Evolutionary conservation across 2,329 filamentous ascomycete genomes (phyloP).

Genomic region (Fulvia fulva): DNA sequence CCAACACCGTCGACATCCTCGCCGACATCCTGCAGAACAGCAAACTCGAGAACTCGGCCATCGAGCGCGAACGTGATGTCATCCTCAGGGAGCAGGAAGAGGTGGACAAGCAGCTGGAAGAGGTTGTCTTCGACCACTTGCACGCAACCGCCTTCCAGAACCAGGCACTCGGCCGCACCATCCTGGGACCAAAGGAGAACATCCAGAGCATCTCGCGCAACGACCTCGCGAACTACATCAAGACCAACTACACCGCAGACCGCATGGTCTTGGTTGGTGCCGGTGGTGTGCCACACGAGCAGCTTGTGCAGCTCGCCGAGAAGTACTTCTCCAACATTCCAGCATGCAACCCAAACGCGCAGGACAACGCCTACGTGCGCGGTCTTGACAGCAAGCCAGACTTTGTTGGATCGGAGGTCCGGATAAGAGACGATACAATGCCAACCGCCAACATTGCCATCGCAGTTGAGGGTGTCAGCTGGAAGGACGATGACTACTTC

Average conservation of each 20-base stretch:
- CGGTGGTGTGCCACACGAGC: slow-evolving; percentile 86
- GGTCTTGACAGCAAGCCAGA: slow-evolving; percentile 81
- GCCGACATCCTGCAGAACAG: slow-evolving; percentile 99
- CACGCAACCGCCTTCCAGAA: slow-evolving; percentile 97
- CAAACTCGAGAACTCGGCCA: slow-evolving; percentile 87
- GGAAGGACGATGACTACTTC: slow-evolving; percentile 99
- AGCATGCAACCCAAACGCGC: slow-evolving; percentile 67
- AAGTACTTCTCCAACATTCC: slow-evolving; percentile 86
- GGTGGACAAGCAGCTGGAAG: slow-evolving; percentile 99
- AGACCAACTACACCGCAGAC: slow-evolving; percentile 98
- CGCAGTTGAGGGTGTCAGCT: slow-evolving; percentile 98
- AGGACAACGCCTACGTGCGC: slow-evolving; percentile 67
- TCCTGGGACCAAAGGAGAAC: slow-evolving; percentile 96
- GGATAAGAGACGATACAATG: slow-evolving; percentile 93
- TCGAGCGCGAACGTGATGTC: slow-evolving; percentile 96
- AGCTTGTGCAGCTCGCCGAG: slow-evolving; percentile 93
- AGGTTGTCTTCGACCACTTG: slow-evolving; percentile 98
- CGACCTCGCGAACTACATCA: slow-evolving; percentile 94
- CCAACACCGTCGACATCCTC: slow-evolving; percentile 94
- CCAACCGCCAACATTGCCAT: slow-evolving; percentile 96
- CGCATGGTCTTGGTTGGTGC: slow-evolving; percentile 98
- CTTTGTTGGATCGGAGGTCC: slow-evolving; percentile 93
- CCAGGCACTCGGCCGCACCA: slow-evolving; percentile 94
- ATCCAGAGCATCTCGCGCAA: slow-evolving; percentile 91
- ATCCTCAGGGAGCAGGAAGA: slow-evolving; percentile 98